Base-by-base conservation (phyloP, 2,329 filamentous ascomycete species). In the Beauveria sp. region DNA sequence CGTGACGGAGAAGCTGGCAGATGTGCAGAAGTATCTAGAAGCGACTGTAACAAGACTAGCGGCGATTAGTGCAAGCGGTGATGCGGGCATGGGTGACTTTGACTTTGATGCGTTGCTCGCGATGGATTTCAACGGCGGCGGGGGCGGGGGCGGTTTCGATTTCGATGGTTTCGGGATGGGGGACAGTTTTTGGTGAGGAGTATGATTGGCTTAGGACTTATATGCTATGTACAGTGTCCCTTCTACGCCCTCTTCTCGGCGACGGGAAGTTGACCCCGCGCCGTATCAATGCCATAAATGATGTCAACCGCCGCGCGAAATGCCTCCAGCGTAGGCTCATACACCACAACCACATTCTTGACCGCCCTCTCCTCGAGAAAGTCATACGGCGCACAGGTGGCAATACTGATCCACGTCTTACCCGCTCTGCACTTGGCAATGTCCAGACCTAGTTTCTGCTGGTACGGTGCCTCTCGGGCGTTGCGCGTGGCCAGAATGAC, bases 381-480 rank as follows among this genome's bases (percentile, higher is more conserved):
- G 34, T 70, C 68, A 45, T 70, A 70, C 4, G 68, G 68, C 4
- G 63, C 65, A 53, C 68, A 70, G 9, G 67, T 70, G 1, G 67
- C 67, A 46, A 70, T 60, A 10, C 63, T 62, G n/a, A 67, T 54
- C 8, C 66, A n/a, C 5, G 60, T 56, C n/a, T 52, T 58, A 6
- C 42, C 45, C 5, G n/a, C 42, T 22, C 65, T 58, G n/a, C 67
- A 61, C 34, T 54, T 49, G 38, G 63, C 64, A 10, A 69, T 58
- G 28, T 67, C 63, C 12, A 68, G 34, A 2, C 66, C 66, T 4
- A 69, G 53, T 5, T 65, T 58, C 40, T 61, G 55, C 59, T 70
- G 68, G 20, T 69, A 69, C 42, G 63, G 64, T 2, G 66, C 65
- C 49, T 69, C 68, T 8, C 64, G 52, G 5, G 68, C 67, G 28